Conservation (phyloP, 225 moss, liverwort and hornwort genomes). For the Physcomitrium patens region DNA sequence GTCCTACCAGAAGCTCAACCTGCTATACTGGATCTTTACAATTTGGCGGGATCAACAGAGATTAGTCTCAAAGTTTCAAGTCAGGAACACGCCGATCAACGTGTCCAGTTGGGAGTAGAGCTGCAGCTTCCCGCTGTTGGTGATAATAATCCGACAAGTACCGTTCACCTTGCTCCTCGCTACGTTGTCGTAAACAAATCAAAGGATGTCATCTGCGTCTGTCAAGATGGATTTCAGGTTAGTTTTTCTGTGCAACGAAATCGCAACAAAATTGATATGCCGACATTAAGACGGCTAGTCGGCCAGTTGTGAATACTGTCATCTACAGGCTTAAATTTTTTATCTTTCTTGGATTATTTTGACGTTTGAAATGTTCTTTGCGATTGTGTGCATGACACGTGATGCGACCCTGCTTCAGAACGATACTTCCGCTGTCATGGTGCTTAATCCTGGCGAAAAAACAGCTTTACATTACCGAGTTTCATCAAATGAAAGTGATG, state of each 20-base stretch:
- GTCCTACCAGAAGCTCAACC: constrained; percentile 66
- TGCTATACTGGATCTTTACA: constrained; percentile 88
- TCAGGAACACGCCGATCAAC: constrained; percentile 69
- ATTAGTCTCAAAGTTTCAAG: constrained; percentile 74
- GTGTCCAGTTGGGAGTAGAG: constrained; percentile 83
- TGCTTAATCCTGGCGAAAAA: constrained; percentile 78
- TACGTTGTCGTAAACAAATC: constrained; percentile 85
- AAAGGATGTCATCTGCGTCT: constrained; percentile 73
- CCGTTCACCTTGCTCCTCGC: constrained; percentile 80
- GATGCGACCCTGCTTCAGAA: constrained; percentile 44
- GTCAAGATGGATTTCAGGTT: constrained; percentile 97
- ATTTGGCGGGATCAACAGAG: constrained; percentile 88
- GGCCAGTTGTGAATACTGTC: no score
- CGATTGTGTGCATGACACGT: constrained; percentile 24
- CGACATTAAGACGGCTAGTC: no score
- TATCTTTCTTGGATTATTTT: constrained; percentile 15
- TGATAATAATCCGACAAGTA: constrained; percentile 71
- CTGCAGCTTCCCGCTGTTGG: constrained; percentile 68
- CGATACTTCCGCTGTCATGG: constrained; percentile 62
- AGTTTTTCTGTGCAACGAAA: constrained; percentile 14
- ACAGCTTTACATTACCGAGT: constrained; percentile 79
- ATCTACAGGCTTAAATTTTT: neutral
- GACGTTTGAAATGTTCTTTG: constrained; percentile 11
- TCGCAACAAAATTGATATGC: neutral
- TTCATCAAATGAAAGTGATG: constrained; percentile 39